Percentiles rank a stretch among this genome's conserved stretches.
phyloP scores from a whole-genome alignment of 2,329 filamentous ascomycete species.

The Chaetoscypha palmicola region DNA sequence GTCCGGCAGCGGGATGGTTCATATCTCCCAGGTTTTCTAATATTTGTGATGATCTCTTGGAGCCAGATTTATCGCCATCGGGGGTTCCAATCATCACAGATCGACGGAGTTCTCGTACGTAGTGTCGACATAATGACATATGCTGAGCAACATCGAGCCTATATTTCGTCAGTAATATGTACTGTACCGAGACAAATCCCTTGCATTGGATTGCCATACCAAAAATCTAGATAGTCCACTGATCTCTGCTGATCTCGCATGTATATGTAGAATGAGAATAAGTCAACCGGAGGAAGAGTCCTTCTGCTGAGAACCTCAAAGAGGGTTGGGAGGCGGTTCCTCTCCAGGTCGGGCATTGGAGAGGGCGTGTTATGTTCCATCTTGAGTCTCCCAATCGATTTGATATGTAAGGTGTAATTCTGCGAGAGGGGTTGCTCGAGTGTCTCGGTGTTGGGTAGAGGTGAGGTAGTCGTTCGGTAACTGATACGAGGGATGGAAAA shows the following conservation, averaged over 20 bases:
- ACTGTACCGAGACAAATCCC: neutral
- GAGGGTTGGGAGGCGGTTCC: conserved; percentile 85
- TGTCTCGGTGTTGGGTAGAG: no score
- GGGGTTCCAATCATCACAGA: conserved; percentile 91
- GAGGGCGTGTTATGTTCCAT: conserved; percentile 39
- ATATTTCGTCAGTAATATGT: neutral
- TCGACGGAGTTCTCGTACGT: conserved; percentile 87
- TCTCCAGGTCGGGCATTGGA: conserved; percentile 51
- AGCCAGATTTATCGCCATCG: conserved; percentile 69
- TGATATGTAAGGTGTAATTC: conserved; percentile 2
- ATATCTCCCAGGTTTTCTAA: conserved; percentile 68
- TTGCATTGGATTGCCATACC: conserved; percentile 48
- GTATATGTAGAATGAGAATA: conserved; percentile 99
- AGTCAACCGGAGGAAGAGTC: conserved; percentile 89
- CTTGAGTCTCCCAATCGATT: no score
- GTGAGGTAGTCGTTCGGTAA: conserved; percentile 1
- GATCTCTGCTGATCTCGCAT: conserved; percentile 98
- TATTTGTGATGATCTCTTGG: conserved; percentile 77
- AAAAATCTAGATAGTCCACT: conserved; percentile 97
- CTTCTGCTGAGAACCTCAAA: conserved; percentile 93
- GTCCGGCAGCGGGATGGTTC: conserved; percentile 50
- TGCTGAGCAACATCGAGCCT: conserved; percentile 47
- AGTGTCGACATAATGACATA: conserved; percentile 95
- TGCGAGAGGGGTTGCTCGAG: neutral
- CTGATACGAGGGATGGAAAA: neutral